Base-by-base conservation (phyloP, 306 rosid species). In the Rubus parviflorus region DNA sequence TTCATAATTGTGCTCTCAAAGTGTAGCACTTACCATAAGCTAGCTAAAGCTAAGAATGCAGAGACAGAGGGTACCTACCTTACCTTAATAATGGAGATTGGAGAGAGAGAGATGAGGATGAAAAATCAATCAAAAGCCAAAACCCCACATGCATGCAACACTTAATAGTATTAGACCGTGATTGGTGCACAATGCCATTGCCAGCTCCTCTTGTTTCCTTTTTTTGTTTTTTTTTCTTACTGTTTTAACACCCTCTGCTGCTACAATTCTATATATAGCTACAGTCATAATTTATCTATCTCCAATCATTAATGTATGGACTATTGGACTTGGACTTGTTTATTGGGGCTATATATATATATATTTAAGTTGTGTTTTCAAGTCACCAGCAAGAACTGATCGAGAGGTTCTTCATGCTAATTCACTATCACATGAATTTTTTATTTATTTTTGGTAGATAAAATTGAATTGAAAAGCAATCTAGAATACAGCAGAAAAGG, bases 181-280 rank as follows among this genome's bases (percentile, higher is more conserved):
- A 84, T 84, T 73, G 77, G 60, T 73, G 87, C 46, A 75, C 58
- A 71, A 68, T 83, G 45, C 83, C 83, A 70, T 42, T 81, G 53
- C 77, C 73, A 57, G 57, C 70, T 37, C n/a, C 51, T 62, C 9
- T 25, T 17, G 23, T 53, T n/a, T 19, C 5, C 43, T 4, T 25
- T 22, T 22, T 22, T 12, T 42, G 9, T 65, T 14, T 7, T 62
- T 7, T 62, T 4, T 17, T 4, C 17, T 14, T 25, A 15, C 41
- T 49, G 8, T 70, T 48, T 14, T 30, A 25, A 60, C 67, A 61
- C 4, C 75, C 35, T 37, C 12, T 51, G 47, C 62, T 17, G 62
- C 46, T 35, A 51, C 46, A 71, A 51, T 17, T 71, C 6, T 22
- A 30, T 30, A 30, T 30, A 30, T 30, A 30, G 14, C 66, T 30